These are phyloP conservation scores for Aeschynomene evenia DNA, from an alignment of 306 rosid species.

Conservation along the genomic window DNA sequence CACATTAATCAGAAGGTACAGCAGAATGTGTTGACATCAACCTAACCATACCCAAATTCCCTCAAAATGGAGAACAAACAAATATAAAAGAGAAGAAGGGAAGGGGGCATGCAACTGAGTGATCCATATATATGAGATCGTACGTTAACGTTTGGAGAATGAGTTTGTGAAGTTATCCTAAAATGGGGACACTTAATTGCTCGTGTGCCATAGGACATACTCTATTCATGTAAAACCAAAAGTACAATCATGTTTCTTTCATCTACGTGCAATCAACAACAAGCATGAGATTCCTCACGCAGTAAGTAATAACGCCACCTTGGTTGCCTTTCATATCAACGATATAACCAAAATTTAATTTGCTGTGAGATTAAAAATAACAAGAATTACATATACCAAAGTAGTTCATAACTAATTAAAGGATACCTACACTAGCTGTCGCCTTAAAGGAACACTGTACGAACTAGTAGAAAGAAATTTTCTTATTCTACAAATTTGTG, in stretches of 20 bases:
- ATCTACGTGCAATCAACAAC: no score
- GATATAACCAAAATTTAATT: neutral
- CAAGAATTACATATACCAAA: neutral
- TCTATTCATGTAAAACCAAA: conserved; percentile 9
- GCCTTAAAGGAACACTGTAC: neutral
- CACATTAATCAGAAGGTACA: no score
- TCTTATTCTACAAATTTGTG: neutral
- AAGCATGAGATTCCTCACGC: neutral
- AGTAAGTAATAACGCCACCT: neutral
- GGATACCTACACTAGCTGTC: neutral
- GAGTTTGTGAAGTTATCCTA: neutral
- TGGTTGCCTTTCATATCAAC: neutral
- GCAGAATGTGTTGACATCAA: no score
- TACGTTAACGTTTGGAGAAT: neutral
- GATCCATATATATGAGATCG: neutral
- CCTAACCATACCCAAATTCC: no score
- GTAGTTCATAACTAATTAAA: no score
- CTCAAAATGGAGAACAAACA: no score
- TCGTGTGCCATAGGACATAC: conserved; percentile 12
- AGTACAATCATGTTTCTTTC: conserved; percentile 32
- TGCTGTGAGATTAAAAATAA: neutral
- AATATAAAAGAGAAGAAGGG: neutral
- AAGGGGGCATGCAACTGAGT: neutral
- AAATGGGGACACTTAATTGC: neutral
- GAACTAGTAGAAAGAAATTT: no score